phyloP scores from a whole-genome alignment of 495 filamentous ascomycete species.

The Paragyromitra xinjiangensis region DNA sequence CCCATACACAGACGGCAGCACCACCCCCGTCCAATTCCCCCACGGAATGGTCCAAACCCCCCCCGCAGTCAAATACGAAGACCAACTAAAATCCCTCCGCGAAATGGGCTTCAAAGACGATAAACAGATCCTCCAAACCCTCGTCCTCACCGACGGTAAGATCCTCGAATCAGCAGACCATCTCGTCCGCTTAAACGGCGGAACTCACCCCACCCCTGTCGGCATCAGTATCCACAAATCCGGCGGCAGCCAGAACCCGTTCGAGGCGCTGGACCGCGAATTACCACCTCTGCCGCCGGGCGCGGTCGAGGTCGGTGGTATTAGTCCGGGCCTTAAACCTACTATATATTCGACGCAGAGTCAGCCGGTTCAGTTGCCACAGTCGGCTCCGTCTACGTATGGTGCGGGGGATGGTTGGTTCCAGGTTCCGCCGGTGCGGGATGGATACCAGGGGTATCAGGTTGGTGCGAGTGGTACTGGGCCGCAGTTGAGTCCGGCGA shows the following conservation, averaged over 20 bases:
- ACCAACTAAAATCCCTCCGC: conserved; percentile 77
- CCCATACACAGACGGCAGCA: conserved; percentile 47
- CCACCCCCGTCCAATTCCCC: conserved; percentile 48
- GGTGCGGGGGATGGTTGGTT: conserved; percentile 56
- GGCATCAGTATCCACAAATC: conserved; percentile 62
- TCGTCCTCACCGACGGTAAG: conserved; percentile 82
- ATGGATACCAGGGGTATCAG: conserved; percentile 43
- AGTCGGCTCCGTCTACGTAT: conserved; percentile 59
- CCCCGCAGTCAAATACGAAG: conserved; percentile 61
- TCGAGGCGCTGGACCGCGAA: conserved; percentile 63
- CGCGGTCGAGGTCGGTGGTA: conserved; percentile 70
- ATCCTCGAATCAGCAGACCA: conserved; percentile 85
- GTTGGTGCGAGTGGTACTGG: conserved; percentile 46
- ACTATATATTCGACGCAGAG: conserved; percentile 66
- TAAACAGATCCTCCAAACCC: conserved; percentile 76
- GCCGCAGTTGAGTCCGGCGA: conserved; percentile 57
- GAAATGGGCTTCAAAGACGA: conserved; percentile 96
- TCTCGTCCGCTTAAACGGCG: conserved; percentile 65
- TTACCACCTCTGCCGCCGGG: conserved; percentile 52
- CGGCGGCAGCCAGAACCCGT: conserved; percentile 67
- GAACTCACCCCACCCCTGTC: conserved; percentile 57
- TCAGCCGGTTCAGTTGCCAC: conserved; percentile 49
- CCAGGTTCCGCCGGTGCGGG: conserved; percentile 60
- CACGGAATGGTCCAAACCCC: conserved; percentile 56
- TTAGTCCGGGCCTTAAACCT: conserved; percentile 65